Base-by-base conservation (phyloP, 2,329 filamentous ascomycete genomes). In the Fusarium hostae region DNA sequence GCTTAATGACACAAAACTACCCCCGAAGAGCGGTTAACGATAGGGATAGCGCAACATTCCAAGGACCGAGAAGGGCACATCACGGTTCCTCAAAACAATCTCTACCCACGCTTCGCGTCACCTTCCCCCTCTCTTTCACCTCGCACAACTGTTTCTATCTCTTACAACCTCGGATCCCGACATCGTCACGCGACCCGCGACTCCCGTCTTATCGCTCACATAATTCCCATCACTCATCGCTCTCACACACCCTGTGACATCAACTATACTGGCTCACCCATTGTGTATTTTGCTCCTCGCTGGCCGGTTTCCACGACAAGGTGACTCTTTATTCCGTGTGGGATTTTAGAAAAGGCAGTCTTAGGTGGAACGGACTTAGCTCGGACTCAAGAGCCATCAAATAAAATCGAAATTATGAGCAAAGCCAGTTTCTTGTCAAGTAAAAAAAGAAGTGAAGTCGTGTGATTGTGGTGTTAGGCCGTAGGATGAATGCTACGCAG, bases 41-140 rank as follows among this genome's bases (percentile, higher is more conserved):
- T 68, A 63, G 66, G 68, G 67, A 68, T 52, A 69, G 68, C 64
- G 75, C 68, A 68, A 61, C 52, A 51, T 47, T 50, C 45, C 54
- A 70, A 63, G 66, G 72, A 58, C 69, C 74, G 64, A 70, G 75
- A 77, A 77, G 75, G 73, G 75, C 74, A 75, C 63, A 77, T 75
- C 74, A 56, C 71, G 75, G 72, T 69, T 74, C 72, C 73, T 75
- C 55, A 61, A 66, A 70, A 73, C 73, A 75, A 74, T 76, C 75
- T 73, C 76, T 75, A 74, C 76, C 74, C 70, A 55, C 67, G 69
- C 69, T 64, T 72, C 70, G 63, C 72, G 67, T 75, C 74, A 72
- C 70, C 59, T 71, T 69, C 59, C 66, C 32, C 71, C 61, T 70
- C 66, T 61, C 66, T 65, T 75, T 72, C 62, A 44, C 63, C 72